phyloP scores from a whole-genome alignment of 371 early-diverging fungal genomes.

The Umbelopsis sp. region DNA sequence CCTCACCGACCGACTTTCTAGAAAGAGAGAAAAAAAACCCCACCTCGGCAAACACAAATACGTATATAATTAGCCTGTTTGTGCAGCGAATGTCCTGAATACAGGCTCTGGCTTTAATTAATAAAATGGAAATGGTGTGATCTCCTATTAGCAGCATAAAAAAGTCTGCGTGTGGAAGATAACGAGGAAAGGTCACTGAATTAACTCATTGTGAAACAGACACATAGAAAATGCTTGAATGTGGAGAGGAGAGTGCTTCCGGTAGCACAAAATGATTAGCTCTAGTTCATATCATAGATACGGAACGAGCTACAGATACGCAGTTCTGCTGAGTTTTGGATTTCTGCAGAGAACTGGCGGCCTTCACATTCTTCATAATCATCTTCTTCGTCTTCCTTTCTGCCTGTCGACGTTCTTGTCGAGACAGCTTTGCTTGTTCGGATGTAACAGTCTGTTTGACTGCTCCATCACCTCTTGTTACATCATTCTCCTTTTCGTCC shows the following conservation, averaged over 20 bases:
- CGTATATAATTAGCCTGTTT: background rate
- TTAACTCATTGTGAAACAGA: too few relatives aligned
- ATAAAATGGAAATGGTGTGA: background rate
- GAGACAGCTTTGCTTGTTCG: background rate
- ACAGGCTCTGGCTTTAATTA: background rate
- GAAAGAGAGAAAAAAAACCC: too few relatives aligned
- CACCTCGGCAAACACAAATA: too few relatives aligned
- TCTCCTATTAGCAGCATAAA: background rate
- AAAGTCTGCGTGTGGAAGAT: background rate
- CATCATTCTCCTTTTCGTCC: conserved; percentile 1
- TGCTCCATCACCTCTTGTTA: too few relatives aligned
- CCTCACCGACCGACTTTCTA: too few relatives aligned
- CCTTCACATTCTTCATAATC: conserved; percentile 1
- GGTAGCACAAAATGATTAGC: background rate
- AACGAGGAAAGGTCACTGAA: background rate
- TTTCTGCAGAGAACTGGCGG: background rate
- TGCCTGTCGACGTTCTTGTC: conserved; percentile 3
- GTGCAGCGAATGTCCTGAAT: background rate
- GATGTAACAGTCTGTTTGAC: background rate
- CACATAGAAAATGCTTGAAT: background rate
- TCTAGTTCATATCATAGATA: background rate
- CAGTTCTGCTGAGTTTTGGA: conserved; percentile 2
- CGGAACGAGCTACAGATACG: conserved; percentile 7
- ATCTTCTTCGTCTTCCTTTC: conserved; percentile 12
- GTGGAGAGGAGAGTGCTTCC: background rate